Conservation (phyloP, 768 basidiomycete genomes). For the Suillus paluster region DNA sequence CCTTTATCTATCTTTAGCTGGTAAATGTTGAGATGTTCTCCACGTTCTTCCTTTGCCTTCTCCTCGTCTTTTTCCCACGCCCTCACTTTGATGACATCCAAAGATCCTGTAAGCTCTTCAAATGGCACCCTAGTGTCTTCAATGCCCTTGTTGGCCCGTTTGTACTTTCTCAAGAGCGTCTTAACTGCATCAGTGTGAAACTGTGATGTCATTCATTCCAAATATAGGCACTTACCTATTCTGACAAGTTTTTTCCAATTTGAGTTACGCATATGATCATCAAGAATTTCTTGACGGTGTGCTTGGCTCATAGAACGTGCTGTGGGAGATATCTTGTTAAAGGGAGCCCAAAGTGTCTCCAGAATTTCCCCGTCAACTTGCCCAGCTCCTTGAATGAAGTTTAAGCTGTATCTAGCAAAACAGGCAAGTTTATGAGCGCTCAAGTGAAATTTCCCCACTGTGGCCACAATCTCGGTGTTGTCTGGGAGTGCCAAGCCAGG, state of each 20-base stretch:
- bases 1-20: constrained; percentile 6
- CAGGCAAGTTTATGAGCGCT: constrained; percentile 21
- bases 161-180: background rate
- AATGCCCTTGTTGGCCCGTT: background rate
- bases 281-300: constrained; percentile 31
- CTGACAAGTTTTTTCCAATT: constrained; percentile 38
- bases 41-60: background rate
- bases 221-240: constrained; percentile 18
- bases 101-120: background rate
- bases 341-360: too few species aligned
- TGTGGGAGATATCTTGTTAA: constrained; percentile 32
- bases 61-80: constrained; percentile 1
- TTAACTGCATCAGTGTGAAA: background rate
- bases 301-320: constrained; percentile 26
- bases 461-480: constrained; percentile 23
- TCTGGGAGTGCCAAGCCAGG: background rate
- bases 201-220: background rate
- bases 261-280: constrained; percentile 37
- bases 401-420: constrained; percentile 39
- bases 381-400: constrained; percentile 26
- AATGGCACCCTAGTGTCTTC: constrained; percentile 5
- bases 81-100: background rate
- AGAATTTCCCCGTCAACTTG: constrained; percentile 35
- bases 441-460: constrained; percentile 25
- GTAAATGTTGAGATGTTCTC: constrained; percentile 4